Conservation (phyloP, 768 basidiomycete species). For the Suillus luteus region DNA sequence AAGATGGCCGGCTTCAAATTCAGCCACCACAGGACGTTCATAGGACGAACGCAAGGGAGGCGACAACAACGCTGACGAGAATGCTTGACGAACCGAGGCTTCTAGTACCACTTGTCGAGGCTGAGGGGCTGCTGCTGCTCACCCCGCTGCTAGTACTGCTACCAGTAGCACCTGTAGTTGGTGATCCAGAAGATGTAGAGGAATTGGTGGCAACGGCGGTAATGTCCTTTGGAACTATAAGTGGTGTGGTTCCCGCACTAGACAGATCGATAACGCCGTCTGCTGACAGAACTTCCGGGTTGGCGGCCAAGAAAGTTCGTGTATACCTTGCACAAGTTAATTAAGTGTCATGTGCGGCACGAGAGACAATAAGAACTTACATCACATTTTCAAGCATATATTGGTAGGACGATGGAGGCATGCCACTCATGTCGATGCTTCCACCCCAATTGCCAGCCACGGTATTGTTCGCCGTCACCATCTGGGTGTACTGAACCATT, state of each 20-base stretch:
- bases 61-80: conserved; percentile 50
- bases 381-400: conserved; percentile 59
- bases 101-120: conserved; percentile 44
- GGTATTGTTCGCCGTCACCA: conserved; percentile 48
- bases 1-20: not conserved
- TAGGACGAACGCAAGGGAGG: conserved; percentile 44
- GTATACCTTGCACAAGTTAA: conserved; percentile 33
- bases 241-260: conserved; percentile 42
- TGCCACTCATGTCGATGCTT: conserved; percentile 55
- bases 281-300: conserved; percentile 50
- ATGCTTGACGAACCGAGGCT: conserved; percentile 50
- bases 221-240: conserved; percentile 65
- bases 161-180: conserved; percentile 23
- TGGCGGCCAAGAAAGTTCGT: conserved; percentile 45
- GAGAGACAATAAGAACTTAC: conserved; percentile 19
- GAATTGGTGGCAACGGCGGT: conserved; percentile 40
- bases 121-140: conserved; percentile 11
- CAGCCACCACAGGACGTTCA: conserved; percentile 30
- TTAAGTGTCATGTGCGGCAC: not conserved
- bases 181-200: conserved; percentile 23
- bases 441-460: conserved; percentile 60
- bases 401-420: conserved; percentile 57
- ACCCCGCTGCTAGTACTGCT: not conserved
- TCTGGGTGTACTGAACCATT: conserved; percentile 53
- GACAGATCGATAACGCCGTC: conserved; percentile 56